phyloP scores from a whole-genome alignment of 805 yeast species.

The Metschnikowia gelsemii region DNA sequence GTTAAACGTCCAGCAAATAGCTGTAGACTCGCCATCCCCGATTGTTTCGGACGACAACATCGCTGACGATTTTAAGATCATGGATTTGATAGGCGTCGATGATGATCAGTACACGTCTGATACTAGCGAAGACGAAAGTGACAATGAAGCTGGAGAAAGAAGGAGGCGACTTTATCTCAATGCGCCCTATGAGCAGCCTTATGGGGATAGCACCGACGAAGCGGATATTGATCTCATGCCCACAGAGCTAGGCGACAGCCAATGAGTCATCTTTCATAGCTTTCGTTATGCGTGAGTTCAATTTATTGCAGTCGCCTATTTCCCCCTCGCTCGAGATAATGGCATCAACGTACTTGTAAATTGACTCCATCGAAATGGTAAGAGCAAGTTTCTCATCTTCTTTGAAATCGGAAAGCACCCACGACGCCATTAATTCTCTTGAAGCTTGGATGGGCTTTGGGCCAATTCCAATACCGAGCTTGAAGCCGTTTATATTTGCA shows the following conservation, averaged over 20 bases:
- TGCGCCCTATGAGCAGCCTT: slow-evolving; percentile 3
- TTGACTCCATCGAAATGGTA: slow-evolving; percentile 16
- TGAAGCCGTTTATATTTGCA: slow-evolving; percentile 20
- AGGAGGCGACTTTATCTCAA: background rate
- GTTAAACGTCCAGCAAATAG: background rate
- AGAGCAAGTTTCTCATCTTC: slow-evolving; percentile 25
- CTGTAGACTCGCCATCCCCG: slow-evolving; percentile 12
- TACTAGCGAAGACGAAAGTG: slow-evolving; percentile 10
- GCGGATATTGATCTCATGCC: slow-evolving; percentile 4
- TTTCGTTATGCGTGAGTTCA: slow-evolving; percentile 24
- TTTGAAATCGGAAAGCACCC: slow-evolving; percentile 41
- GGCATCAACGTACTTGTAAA: slow-evolving; percentile 24
- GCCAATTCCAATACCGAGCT: slow-evolving; percentile 43
- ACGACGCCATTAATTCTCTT: slow-evolving; percentile 35
- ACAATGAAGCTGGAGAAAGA: background rate
- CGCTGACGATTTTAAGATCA: slow-evolving; percentile 9
- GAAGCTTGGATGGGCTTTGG: slow-evolving; percentile 40
- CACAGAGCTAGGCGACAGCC: background rate
- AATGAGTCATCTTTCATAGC: slow-evolving; percentile 9
- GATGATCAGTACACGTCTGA: slow-evolving; percentile 15
- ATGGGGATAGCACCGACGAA: slow-evolving; percentile 8
- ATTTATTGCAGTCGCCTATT: slow-evolving; percentile 28
- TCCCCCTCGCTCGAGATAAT: slow-evolving; percentile 25
- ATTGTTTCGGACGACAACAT: slow-evolving; percentile 14
- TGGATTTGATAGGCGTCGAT: slow-evolving; percentile 5